Percentiles rank a stretch among this genome's conserved stretches.
Evolutionary conservation across 2,329 filamentous ascomycete genomes (phyloP).

Genomic region (Elsinoe arachidis): DNA sequence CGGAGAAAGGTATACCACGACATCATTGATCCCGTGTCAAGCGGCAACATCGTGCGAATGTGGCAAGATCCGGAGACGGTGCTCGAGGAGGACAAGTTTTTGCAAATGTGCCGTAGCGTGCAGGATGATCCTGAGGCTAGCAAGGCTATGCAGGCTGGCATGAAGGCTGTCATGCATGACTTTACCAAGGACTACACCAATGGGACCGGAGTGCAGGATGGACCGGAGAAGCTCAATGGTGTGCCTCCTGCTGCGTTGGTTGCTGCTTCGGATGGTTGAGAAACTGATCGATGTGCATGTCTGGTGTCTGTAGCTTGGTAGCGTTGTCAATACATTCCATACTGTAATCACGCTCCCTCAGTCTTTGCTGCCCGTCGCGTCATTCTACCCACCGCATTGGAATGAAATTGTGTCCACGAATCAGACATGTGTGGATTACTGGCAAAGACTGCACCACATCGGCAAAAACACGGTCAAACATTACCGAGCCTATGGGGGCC

Average conservation of each 20-base stretch:
- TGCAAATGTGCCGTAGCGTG: constrained; percentile 14
- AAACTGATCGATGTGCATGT: neutral
- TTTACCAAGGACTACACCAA: constrained; percentile 12
- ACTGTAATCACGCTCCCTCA: neutral
- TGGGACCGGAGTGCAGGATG: neutral
- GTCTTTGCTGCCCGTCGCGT: neutral
- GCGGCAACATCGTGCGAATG: constrained; percentile 16
- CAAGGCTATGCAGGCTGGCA: constrained; percentile 5
- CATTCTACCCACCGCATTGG: neutral
- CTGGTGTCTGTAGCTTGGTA: neutral
- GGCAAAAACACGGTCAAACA: neutral
- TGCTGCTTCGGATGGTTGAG: constrained; percentile 1
- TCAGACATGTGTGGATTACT: neutral
- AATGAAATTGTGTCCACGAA: too few species aligned
- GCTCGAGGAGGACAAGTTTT: constrained; percentile 18
- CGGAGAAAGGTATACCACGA: constrained; percentile 27
- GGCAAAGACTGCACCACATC: neutral
- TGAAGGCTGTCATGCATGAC: constrained; percentile 10
- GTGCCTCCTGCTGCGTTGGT: neutral
- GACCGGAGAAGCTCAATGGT: constrained; percentile 2
- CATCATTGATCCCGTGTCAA: constrained; percentile 25
- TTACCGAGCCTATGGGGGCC: neutral
- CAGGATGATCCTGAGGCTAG: constrained; percentile 17
- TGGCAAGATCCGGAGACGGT: constrained; percentile 15
- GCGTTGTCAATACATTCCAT: neutral